Evolutionary conservation across 2,329 filamentous ascomycete genomes (phyloP), one percentile per base, ranked within the genome.

Genomic region (Fusarium burgessii): DNA sequence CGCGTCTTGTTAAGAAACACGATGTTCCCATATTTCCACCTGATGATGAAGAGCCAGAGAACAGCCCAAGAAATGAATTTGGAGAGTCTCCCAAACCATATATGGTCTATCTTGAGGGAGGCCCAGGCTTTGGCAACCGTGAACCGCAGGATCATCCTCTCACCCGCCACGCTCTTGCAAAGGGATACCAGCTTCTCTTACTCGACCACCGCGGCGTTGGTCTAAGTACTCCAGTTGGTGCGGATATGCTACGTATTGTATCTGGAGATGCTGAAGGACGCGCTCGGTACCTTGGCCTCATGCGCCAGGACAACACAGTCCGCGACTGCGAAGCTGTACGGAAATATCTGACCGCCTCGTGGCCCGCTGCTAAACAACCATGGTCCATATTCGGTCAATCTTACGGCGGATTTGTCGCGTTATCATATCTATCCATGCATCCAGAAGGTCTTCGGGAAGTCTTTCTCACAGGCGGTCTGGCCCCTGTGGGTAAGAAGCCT

Each of bases 161-260:
- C 77, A 92, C 93, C n/a, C 87, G 89, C 35, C 84, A 86, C 33
- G 86, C 94, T 60, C 86, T 98, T 9, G 89, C 91, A 65, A 91
- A 91, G 68, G 95, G 95, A 18, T 98, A 97, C 77, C 93, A 97
- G 79, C 84, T 94, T 47, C 87, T 98, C 4, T 91, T 92, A 70
- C 87, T 98, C n/a, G 95, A 98, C 79, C 95, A 97, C 79, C 90
- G 95, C 54, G 95, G 95, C 15, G 97, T 94, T 6, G 95, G 95
- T 2, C 83, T 97, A 54, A 97, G 93, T 77, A 92, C 90, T 4
- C 92, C 95, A 2, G 88, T 98, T 43, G 92, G 92, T 2, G 89
- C 92, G 12, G 88, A 87, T 12, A 94, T 91, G 10, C 85, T 98
- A 7, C 86, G 88, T 36, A 47, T 73, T 17, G 62, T 79, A 6